Conservation (phyloP, 352 stramenopile species). For the Phytophthora crassamura region DNA sequence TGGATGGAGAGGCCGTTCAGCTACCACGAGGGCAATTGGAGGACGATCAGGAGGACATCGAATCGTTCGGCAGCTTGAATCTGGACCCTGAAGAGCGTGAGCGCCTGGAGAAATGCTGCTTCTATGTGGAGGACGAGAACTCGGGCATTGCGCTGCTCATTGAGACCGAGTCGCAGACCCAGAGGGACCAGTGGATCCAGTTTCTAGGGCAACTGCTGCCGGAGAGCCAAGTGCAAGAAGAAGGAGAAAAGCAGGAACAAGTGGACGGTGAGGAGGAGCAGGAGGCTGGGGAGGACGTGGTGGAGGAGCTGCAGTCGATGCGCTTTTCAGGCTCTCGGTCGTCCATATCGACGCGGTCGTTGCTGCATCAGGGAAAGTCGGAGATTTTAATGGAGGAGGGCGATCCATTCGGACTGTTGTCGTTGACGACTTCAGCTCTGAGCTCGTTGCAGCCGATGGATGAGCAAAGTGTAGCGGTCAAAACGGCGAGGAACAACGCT, state of each 20-base stretch:
- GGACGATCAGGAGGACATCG: conserved; percentile 8
- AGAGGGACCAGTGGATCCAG: conserved; percentile 44
- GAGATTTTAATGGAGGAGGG: conserved; percentile 46
- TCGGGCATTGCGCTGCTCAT: conserved; percentile 28
- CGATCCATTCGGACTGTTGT: conserved; percentile 56
- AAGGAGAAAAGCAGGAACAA: conserved; percentile 2
- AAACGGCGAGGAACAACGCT: conserved; percentile 11
- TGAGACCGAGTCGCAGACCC: conserved; percentile 34
- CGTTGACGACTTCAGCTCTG: conserved; percentile 55
- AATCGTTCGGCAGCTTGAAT: conserved; percentile 9
- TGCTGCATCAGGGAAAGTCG: conserved; percentile 49
- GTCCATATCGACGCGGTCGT: conserved; percentile 35
- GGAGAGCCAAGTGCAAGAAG: not conserved
- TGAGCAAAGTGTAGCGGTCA: conserved; percentile 1
- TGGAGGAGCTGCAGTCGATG: conserved; percentile 32
- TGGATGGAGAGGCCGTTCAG: conserved; percentile 45
- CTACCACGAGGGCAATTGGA: conserved; percentile 14
- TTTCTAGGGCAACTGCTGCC: conserved; percentile 28
- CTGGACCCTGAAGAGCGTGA: conserved; percentile 30
- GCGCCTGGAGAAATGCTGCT: conserved; percentile 47
- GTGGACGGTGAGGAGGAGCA: conserved; percentile 10
- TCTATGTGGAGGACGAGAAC: conserved; percentile 54
- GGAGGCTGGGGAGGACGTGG: conserved; percentile 23
- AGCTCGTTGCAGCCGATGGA: conserved; percentile 26
- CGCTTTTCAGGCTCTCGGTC: conserved; percentile 21